Evolutionary conservation across 106 monocot species (phyloP).

Genomic region (Ottelia alismoides): DNA sequence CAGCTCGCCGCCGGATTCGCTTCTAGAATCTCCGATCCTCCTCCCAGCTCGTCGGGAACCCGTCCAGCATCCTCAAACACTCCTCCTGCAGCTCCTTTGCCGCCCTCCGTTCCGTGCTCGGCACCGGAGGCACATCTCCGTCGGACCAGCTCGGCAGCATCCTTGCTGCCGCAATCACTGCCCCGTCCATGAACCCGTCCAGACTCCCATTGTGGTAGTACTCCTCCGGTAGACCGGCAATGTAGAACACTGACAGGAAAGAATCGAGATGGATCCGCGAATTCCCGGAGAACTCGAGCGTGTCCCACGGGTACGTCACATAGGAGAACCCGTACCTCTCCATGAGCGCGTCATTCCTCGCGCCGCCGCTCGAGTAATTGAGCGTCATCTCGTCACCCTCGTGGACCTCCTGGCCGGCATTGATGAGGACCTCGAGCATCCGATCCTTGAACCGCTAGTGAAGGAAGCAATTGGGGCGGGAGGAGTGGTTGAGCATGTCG

Average conservation of each 20-base stretch:
- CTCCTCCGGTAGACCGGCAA: slow-evolving; percentile 70
- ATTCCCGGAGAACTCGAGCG: slow-evolving; percentile 60
- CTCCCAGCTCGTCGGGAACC: slow-evolving; percentile 58
- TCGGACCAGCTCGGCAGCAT: slow-evolving; percentile 83
- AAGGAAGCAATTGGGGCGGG: slow-evolving; percentile 90
- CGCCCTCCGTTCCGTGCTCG: slow-evolving; percentile 73
- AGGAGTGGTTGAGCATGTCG: slow-evolving; percentile 98
- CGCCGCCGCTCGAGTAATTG: too few species aligned
- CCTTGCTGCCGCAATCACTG: slow-evolving; percentile 81
- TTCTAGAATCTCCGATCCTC: slow-evolving; percentile 65
- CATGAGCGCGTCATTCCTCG: neutral
- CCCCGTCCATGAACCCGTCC: slow-evolving; percentile 78
- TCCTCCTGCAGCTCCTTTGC: slow-evolving; percentile 85
- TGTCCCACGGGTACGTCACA: slow-evolving; percentile 74
- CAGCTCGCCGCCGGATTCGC: slow-evolving; percentile 40
- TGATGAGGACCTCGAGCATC: slow-evolving; percentile 98
- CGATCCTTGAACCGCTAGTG: slow-evolving; percentile 96
- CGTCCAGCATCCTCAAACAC: slow-evolving; percentile 52
- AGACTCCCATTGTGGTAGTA: slow-evolving; percentile 59
- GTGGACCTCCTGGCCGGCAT: slow-evolving; percentile 73
- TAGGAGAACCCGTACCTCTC: neutral
- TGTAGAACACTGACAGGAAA: slow-evolving; percentile 88
- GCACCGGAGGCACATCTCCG: slow-evolving; percentile 62
- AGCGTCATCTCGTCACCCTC: slow-evolving; percentile 80
- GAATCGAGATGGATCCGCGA: slow-evolving; percentile 79